phyloP scores from a whole-genome alignment of 257 asterid species.

The Anisodus acutangulus region DNA sequence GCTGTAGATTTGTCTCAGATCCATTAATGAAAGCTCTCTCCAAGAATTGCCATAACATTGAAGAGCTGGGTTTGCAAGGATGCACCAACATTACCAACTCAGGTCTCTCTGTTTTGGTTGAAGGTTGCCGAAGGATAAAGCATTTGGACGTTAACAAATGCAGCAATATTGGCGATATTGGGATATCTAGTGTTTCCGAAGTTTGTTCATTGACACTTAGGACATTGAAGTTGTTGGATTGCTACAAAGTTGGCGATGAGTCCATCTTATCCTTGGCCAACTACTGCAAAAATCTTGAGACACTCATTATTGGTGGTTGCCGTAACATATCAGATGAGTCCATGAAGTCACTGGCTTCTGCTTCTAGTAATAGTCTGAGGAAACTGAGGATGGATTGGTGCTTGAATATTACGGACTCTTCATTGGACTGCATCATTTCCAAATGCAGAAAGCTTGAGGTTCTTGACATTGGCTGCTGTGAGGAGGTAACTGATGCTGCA shows the following conservation, averaged over 20 bases:
- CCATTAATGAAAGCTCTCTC: conserved; percentile 66
- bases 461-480: conserved; percentile 92
- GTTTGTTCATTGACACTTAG: conserved; percentile 68
- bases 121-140: conserved; percentile 74
- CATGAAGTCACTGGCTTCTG: conserved; percentile 63
- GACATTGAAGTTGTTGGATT: conserved; percentile 76
- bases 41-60: conserved; percentile 63
- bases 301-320: conserved; percentile 85
- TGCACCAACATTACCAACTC: conserved; percentile 74
- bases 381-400: conserved; percentile 98
- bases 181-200: conserved; percentile 59
- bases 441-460: conserved; percentile 79
- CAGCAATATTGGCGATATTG: conserved; percentile 73
- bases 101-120: conserved; percentile 72
- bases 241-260: conserved; percentile 76
- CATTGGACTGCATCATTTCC: conserved; percentile 56
- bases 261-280: conserved; percentile 63
- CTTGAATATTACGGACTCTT: conserved; percentile 64
- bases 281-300: conserved; percentile 68
- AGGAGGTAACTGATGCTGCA: conserved; percentile 81
- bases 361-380: conserved; percentile 63
- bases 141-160: conserved; percentile 79
- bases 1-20: conserved; percentile 82
- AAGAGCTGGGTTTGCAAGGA: conserved; percentile 76
- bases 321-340: conserved; percentile 69